Percentiles rank a stretch among this genome's conserved stretches.
phyloP scores from a whole-genome alignment of 768 basidiomycete species.

The Leccinum uliginosum region DNA sequence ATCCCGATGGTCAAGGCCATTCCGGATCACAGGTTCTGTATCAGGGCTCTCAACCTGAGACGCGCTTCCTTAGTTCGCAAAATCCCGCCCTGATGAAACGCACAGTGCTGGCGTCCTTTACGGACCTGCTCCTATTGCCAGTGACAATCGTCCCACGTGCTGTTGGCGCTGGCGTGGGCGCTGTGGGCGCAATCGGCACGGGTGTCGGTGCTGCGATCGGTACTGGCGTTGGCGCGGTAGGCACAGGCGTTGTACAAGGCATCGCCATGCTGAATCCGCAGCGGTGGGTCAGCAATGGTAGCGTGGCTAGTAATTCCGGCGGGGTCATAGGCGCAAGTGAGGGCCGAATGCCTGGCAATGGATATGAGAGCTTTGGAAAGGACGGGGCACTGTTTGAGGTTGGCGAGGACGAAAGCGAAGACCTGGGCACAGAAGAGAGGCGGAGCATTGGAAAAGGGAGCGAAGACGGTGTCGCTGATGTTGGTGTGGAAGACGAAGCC shows the following conservation, averaged over 20 bases:
- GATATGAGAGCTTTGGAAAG: slow-evolving; percentile 23
- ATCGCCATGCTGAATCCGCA: slow-evolving; percentile 89
- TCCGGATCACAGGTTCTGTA: neutral
- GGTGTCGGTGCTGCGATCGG: slow-evolving; percentile 62
- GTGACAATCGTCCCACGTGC: slow-evolving; percentile 94
- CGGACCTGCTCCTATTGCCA: slow-evolving; percentile 81
- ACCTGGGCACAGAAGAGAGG: slow-evolving; percentile 13
- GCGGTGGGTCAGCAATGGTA: slow-evolving; percentile 60
- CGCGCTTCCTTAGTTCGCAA: slow-evolving; percentile 75
- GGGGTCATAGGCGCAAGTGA: neutral
- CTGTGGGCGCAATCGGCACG: slow-evolving; percentile 63
- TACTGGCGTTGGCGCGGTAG: slow-evolving; percentile 49
- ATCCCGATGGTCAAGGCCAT: neutral
- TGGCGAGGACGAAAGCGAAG: slow-evolving; percentile 37
- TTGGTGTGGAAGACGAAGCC: slow-evolving; percentile 17
- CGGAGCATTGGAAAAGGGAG: slow-evolving; percentile 5
- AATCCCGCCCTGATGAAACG: slow-evolving; percentile 92
- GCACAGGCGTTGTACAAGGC: slow-evolving; percentile 75
- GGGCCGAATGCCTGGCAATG: slow-evolving; percentile 1
- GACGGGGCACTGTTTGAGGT: slow-evolving; percentile 48
- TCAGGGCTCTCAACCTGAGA: slow-evolving; percentile 11
- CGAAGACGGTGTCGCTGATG: neutral
- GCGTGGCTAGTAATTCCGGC: neutral
- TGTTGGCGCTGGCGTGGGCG: slow-evolving; percentile 65
- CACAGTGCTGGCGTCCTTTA: slow-evolving; percentile 89